phyloP scores from a whole-genome alignment of 2,329 filamentous ascomycete species.

The Hirsutella rhossiliensis region DNA sequence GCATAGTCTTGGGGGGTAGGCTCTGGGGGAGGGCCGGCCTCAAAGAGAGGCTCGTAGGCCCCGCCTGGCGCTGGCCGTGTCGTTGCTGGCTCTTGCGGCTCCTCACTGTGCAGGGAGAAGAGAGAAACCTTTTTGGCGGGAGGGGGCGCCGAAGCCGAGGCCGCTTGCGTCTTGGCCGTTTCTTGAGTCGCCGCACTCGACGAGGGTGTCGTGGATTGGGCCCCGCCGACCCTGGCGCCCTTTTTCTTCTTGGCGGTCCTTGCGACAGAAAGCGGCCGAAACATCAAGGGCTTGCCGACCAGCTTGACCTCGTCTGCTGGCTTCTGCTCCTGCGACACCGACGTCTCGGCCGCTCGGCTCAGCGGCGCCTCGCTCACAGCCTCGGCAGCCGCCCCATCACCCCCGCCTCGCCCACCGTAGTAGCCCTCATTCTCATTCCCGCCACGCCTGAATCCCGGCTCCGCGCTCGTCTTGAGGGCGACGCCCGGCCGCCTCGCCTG shows the following conservation, averaged over 20 bases:
- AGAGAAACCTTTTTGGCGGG: constrained; percentile 51
- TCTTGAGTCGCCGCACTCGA: constrained; percentile 4
- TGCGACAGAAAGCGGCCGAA: constrained; percentile 77
- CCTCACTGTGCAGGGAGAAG: constrained; percentile 49
- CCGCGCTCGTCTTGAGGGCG: constrained; percentile 70
- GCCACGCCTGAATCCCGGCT: constrained; percentile 65
- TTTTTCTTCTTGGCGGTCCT: constrained; percentile 63
- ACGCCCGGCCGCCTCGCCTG: constrained; percentile 26
- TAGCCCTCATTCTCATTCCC: constrained; percentile 15
- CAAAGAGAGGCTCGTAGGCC: constrained; percentile 41
- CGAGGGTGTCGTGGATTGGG: constrained; percentile 2
- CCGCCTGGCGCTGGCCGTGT: constrained; percentile 9
- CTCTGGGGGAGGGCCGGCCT: constrained; percentile 9
- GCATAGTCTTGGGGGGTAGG: constrained; percentile 20
- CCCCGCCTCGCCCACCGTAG: constrained; percentile 2
- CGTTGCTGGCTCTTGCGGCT: constrained; percentile 13
- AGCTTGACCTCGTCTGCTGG: constrained; percentile 53
- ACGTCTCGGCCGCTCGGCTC: constrained; percentile 28
- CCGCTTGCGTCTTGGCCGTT: constrained; percentile 4
- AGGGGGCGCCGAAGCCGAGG: constrained; percentile 11
- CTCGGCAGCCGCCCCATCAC: constrained; percentile 8
- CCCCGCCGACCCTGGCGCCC: constrained; percentile 13
- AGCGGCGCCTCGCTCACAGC: constrained; percentile 23
- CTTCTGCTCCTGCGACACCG: constrained; percentile 43
- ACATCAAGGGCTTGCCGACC: constrained; percentile 72